Percentiles rank a stretch among this genome's conserved stretches.
phyloP scores from a whole-genome alignment of 2,329 filamentous ascomycete species.

The Cladosporium sp. region DNA sequence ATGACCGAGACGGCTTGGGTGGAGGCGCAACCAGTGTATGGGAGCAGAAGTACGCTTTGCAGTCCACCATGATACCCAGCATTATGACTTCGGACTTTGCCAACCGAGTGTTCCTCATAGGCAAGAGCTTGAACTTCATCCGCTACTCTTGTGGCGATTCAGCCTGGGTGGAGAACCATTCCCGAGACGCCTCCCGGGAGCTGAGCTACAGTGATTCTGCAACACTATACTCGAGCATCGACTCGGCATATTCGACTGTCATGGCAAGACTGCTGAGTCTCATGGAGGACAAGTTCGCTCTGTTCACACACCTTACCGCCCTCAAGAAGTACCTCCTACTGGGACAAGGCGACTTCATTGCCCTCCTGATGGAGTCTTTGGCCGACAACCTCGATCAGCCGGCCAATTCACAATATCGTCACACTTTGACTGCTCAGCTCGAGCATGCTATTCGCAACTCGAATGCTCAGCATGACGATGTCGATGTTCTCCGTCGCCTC shows the following conservation, averaged over 20 bases:
- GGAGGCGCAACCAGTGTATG: constrained; percentile 81
- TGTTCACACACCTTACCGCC: constrained; percentile 88
- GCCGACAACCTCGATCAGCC: constrained; percentile 90
- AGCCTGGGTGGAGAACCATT: constrained; percentile 93
- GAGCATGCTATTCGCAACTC: constrained; percentile 97
- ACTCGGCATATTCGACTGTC: constrained; percentile 95
- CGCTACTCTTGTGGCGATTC: constrained; percentile 92
- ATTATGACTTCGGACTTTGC: constrained; percentile 94
- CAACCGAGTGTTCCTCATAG: constrained; percentile 94
- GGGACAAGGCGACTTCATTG: constrained; percentile 96
- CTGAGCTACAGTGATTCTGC: constrained; percentile 90
- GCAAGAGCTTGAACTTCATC: constrained; percentile 97
- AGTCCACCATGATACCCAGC: constrained; percentile 82
- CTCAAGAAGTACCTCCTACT: constrained; percentile 94
- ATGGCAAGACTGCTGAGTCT: constrained; percentile 93
- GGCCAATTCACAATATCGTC: constrained; percentile 93
- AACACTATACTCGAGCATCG: constrained; percentile 87
- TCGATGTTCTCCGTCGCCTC: constrained; percentile 85
- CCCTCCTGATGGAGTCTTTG: constrained; percentile 92
- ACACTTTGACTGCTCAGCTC: constrained; percentile 94
- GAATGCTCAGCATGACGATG: constrained; percentile 92
- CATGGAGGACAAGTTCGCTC: constrained; percentile 92
- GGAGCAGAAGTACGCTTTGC: constrained; percentile 95
- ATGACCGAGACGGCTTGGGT: constrained; percentile 46
- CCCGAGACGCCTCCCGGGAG: constrained; percentile 88